Conservation (phyloP, 1,284 basidiomycete genomes). For the Neonothopanus nambi region DNA sequence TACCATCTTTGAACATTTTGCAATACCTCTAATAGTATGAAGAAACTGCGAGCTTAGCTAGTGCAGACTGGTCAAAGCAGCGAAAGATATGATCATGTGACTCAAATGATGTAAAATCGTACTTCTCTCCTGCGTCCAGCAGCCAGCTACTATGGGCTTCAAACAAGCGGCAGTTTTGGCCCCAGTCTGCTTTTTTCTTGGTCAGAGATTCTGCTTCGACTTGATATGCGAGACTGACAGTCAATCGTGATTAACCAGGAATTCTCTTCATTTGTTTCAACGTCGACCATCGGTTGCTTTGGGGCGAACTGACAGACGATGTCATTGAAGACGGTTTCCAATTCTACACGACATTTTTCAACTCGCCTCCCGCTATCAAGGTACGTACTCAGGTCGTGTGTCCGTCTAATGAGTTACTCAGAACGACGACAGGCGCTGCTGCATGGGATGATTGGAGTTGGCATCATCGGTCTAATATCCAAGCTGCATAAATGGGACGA, state of each 20-base stretch:
- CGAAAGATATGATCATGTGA: no score
- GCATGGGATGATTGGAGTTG: constrained; percentile 79
- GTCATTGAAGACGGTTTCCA: constrained; percentile 74
- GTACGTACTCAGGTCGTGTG: constrained; percentile 36
- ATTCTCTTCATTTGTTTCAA: constrained; percentile 87
- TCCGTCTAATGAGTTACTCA: no score
- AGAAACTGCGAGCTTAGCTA: no score
- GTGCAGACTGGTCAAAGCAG: no score
- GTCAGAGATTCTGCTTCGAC: constrained; percentile 37
- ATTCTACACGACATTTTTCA: constrained; percentile 90
- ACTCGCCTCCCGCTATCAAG: constrained; percentile 88
- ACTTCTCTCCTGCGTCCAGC: no score
- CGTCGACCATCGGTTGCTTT: constrained; percentile 84
- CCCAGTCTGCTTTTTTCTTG: constrained; percentile 83
- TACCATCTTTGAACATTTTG: no score
- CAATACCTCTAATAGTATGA: no score
- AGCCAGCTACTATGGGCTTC: constrained; percentile 67
- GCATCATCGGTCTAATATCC: constrained; percentile 68
- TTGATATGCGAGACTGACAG: constrained; percentile 9
- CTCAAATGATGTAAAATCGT: background rate
- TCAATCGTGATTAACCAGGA: constrained; percentile 43
- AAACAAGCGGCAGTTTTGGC: constrained; percentile 80
- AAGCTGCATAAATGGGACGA: constrained; percentile 88
- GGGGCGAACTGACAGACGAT: constrained; percentile 61
- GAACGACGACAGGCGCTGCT: constrained; percentile 88